Conservation (phyloP, 2,329 filamentous ascomycete species). For the Cercospora sojina region DNA sequence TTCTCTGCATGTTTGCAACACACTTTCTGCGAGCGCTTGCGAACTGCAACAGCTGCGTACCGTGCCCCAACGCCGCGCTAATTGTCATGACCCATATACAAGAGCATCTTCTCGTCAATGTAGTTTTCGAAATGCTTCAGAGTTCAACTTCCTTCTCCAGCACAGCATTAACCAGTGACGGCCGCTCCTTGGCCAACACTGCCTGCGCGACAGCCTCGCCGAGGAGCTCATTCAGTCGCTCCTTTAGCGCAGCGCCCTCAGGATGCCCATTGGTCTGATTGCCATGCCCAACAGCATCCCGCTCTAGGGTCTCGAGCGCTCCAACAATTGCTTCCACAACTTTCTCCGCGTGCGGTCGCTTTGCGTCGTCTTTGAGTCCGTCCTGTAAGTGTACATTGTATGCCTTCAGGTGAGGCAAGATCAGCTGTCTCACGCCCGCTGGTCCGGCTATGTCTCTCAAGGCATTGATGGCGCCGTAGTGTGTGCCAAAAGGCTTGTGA, state of each 20-base stretch:
- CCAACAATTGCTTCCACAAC: constrained; percentile 59
- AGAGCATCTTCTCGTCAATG: neutral
- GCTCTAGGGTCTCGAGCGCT: constrained; percentile 55
- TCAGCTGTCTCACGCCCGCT: constrained; percentile 62
- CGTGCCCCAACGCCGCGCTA: constrained; percentile 14
- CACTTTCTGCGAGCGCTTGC: neutral
- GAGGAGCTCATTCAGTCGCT: constrained; percentile 44
- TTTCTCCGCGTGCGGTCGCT: constrained; percentile 59
- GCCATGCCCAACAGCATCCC: constrained; percentile 39
- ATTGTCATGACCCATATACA: neutral
- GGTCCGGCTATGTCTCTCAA: constrained; percentile 72
- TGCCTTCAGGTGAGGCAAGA: constrained; percentile 64
- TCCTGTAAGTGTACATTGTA: constrained; percentile 63
- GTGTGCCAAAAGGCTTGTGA: constrained; percentile 74
- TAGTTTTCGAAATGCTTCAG: neutral
- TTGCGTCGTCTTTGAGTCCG: constrained; percentile 54
- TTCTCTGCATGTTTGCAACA: neutral
- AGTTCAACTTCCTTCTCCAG: constrained; percentile 37
- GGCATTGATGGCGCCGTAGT: constrained; percentile 85
- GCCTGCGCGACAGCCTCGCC: constrained; percentile 46
- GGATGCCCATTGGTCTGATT: constrained; percentile 42
- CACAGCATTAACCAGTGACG: constrained; percentile 40
- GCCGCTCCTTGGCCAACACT: constrained; percentile 43
- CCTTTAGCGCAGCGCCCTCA: constrained; percentile 43
- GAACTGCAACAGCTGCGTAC: constrained; percentile 4